Percentiles rank a stretch among this genome's conserved stretches.
Conservation (phyloP, 352 stramenopile species). For the Phytophthora fragariaefolia region DNA sequence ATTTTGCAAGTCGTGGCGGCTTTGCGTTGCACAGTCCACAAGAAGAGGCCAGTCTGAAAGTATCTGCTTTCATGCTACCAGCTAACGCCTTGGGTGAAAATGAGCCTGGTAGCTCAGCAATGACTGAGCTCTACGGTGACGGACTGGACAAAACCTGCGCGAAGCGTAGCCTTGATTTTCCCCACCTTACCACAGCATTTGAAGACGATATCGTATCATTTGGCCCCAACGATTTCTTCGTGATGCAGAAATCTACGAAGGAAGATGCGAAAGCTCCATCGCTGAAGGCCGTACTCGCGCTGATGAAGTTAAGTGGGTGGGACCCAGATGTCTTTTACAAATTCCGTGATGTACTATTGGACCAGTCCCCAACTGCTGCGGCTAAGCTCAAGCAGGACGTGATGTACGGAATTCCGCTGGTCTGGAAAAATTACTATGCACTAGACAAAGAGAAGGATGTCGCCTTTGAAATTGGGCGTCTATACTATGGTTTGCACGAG, state of each 20-base stretch:
- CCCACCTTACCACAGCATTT: slow-evolving; percentile 80
- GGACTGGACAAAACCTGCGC: slow-evolving; percentile 69
- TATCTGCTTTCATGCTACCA: slow-evolving; percentile 88
- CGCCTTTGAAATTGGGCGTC: slow-evolving; percentile 89
- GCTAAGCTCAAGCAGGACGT: slow-evolving; percentile 85
- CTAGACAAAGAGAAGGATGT: slow-evolving; percentile 94
- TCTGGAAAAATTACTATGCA: slow-evolving; percentile 94
- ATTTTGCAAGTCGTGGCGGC: slow-evolving; percentile 90
- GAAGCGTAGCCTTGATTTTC: slow-evolving; percentile 66
- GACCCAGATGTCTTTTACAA: slow-evolving; percentile 97
- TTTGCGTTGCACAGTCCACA: slow-evolving; percentile 94
- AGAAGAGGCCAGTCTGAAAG: slow-evolving; percentile 93
- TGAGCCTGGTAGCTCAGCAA: slow-evolving; percentile 21
- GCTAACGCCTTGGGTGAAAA: slow-evolving; percentile 23
- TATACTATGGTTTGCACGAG: slow-evolving; percentile 94
- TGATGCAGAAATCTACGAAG: slow-evolving; percentile 92
- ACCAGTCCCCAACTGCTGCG: slow-evolving; percentile 74
- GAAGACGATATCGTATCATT: slow-evolving; percentile 89
- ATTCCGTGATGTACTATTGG: slow-evolving; percentile 92
- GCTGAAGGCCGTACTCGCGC: slow-evolving; percentile 87
- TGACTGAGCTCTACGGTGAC: slow-evolving; percentile 54
- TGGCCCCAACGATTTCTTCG: slow-evolving; percentile 95
- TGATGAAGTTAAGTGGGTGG: slow-evolving; percentile 93
- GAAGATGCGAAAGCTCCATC: slow-evolving; percentile 84
- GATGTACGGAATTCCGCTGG: slow-evolving; percentile 77